These are phyloP conservation scores for Rhododendron williamsianum DNA, from an alignment of 148 eudicot species.

Conservation along the genomic window DNA sequence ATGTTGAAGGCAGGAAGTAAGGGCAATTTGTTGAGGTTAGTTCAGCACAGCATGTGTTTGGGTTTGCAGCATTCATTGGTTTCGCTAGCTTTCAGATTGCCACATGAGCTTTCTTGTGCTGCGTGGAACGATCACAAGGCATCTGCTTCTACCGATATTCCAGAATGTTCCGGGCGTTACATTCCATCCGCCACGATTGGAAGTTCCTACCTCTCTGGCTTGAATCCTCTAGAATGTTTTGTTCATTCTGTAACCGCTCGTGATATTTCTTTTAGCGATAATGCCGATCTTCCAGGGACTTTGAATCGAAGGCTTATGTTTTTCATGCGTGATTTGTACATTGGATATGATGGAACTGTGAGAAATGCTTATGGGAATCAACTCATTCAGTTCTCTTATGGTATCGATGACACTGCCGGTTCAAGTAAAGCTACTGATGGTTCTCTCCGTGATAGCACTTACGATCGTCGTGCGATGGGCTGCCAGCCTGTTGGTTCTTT, in stretches of 20 bases:
- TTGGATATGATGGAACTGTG: slow-evolving; percentile 83
- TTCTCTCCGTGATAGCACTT: slow-evolving; percentile 11
- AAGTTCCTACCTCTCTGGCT: slow-evolving; percentile 59
- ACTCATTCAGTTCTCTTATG: slow-evolving; percentile 64
- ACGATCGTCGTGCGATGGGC: slow-evolving; percentile 30
- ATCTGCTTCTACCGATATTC: slow-evolving; percentile 14
- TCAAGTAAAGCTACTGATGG: slow-evolving; percentile 11
- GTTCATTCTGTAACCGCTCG: slow-evolving; percentile 74
- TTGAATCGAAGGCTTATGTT: slow-evolving; percentile 58
- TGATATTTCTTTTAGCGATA: slow-evolving; percentile 80
- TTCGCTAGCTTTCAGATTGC: slow-evolving; percentile 62
- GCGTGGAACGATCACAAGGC: slow-evolving; percentile 68
- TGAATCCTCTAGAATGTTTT: slow-evolving; percentile 82
- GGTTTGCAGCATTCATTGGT: slow-evolving; percentile 78
- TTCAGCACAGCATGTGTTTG: slow-evolving; percentile 85
- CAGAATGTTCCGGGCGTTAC: slow-evolving; percentile 35
- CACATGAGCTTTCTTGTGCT: slow-evolving; percentile 62
- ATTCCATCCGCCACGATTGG: slow-evolving; percentile 66
- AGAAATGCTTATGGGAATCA: slow-evolving; percentile 83
- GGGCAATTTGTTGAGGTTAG: slow-evolving; percentile 61
- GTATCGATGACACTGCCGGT: slow-evolving; percentile 13
- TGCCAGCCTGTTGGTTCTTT: slow-evolving; percentile 85
- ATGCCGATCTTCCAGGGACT: slow-evolving; percentile 92
- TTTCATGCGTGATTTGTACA: slow-evolving; percentile 76
- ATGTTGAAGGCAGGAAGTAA: slow-evolving; percentile 91